These are phyloP conservation scores for Camellia oleifera DNA, from an alignment of 179 eudicot species.

Conservation along the genomic window DNA sequence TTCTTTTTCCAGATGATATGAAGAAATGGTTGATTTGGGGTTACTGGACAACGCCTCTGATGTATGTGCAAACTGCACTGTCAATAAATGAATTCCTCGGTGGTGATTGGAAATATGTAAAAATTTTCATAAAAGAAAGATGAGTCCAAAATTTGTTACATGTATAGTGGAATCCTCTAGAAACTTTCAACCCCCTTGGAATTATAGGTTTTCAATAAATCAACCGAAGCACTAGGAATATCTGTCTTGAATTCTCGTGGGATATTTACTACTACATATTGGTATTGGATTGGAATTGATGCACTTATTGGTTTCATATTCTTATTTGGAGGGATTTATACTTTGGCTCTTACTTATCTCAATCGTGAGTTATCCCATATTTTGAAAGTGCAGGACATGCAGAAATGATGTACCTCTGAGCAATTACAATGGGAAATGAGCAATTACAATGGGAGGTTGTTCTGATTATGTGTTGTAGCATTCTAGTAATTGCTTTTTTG, in stretches of 20 bases:
- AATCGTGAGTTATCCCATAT: slow-evolving; percentile 31
- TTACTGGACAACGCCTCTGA: slow-evolving; percentile 45
- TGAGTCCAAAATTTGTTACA: background rate
- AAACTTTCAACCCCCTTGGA: background rate
- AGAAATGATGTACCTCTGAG: no score
- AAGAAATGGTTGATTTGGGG: slow-evolving; percentile 56
- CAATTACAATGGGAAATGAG: no score
- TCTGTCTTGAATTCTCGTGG: slow-evolving; percentile 25
- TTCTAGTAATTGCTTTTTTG: no score
- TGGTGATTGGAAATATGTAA: background rate
- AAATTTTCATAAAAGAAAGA: background rate
- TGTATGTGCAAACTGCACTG: slow-evolving; percentile 44
- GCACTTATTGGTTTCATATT: slow-evolving; percentile 43
- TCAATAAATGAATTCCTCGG: slow-evolving; percentile 38
- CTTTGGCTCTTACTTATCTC: slow-evolving; percentile 38
- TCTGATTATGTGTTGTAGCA: no score
- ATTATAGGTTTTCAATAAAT: slow-evolving; percentile 12
- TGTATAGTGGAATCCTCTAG: background rate
- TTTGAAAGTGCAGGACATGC: background rate
- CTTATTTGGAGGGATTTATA: slow-evolving; percentile 24
- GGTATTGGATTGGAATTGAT: slow-evolving; percentile 45
- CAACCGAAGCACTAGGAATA: slow-evolving; percentile 26
- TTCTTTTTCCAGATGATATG: slow-evolving; percentile 26
- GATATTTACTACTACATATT: slow-evolving; percentile 17
- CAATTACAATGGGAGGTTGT: no score